Conservation (phyloP, 139 green algal genomes). For the Chlamydomonas sphaeroides region DNA sequence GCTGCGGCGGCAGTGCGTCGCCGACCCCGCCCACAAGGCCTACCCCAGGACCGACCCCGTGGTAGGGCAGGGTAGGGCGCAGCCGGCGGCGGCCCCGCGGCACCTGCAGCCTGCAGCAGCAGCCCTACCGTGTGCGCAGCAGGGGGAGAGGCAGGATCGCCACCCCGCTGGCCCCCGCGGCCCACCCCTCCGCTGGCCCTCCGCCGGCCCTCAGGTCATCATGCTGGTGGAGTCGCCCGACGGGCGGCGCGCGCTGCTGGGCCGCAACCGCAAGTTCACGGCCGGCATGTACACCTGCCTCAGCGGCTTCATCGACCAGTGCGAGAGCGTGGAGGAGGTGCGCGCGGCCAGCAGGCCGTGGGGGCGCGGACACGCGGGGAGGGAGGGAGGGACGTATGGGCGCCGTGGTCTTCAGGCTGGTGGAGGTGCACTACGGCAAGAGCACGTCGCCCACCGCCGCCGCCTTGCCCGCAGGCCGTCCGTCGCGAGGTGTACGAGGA, state of each 20-base stretch:
- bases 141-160: no score
- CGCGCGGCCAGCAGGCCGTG: no score
- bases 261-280: constrained; percentile 62
- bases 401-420: no score
- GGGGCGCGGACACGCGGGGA: no score
- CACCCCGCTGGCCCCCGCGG: background rate
- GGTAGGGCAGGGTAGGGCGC: constrained; percentile 42
- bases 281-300: constrained; percentile 84
- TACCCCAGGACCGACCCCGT: constrained; percentile 88
- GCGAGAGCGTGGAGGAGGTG: constrained; percentile 85
- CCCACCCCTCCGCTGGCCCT: no score
- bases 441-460: background rate
- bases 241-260: constrained; percentile 72
- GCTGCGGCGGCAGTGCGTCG: constrained; percentile 68
- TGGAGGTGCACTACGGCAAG: background rate
- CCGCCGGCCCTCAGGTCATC: constrained; percentile 65
- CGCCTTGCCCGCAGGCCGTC: constrained; percentile 59
- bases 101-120: no score
- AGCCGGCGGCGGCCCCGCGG: no score
- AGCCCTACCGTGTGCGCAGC: no score
- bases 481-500: constrained; percentile 78
- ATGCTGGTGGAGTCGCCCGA: constrained; percentile 82
- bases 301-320: constrained; percentile 84
- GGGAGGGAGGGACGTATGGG: background rate
- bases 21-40: constrained; percentile 59